A percentile compares a stretch with the other conserved stretches of the same genome.
phyloP scores from a whole-genome alignment of 768 basidiomycete species.

The Pilatotrama ljubarskyi region DNA sequence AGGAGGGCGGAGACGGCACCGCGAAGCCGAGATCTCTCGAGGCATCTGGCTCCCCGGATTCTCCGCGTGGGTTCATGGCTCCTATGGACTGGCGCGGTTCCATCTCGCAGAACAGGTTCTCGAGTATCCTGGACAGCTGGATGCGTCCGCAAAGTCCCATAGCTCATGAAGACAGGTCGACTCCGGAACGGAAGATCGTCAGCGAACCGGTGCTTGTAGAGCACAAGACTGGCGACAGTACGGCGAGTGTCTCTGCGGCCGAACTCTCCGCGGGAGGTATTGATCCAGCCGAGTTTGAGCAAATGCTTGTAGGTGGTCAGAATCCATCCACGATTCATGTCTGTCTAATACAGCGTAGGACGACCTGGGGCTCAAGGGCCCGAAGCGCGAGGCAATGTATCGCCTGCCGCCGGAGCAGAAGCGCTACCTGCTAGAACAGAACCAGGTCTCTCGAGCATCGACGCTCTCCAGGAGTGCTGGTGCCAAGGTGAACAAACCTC shows the following conservation, averaged over 20 bases:
- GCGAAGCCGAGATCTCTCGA: conserved; percentile 50
- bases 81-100: conserved; percentile 54
- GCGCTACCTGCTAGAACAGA: conserved; percentile 62
- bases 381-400: conserved; percentile 62
- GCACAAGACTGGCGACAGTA: conserved; percentile 40
- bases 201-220: conserved; percentile 70
- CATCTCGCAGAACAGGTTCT: conserved; percentile 58
- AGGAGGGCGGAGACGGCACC: conserved; percentile 55
- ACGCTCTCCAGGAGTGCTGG: conserved; percentile 34
- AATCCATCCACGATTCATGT: background rate
- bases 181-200: conserved; percentile 53
- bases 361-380: conserved; percentile 71
- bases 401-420: conserved; percentile 62
- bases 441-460: conserved; percentile 41
- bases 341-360: conserved; percentile 45
- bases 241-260: conserved; percentile 1
- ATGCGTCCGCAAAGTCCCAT: conserved; percentile 45
- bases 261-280: conserved; percentile 28
- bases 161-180: conserved; percentile 36
- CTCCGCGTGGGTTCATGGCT: conserved; percentile 20
- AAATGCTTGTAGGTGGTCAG: conserved; percentile 58
- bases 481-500: conserved; percentile 28
- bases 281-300: conserved; percentile 50
- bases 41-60: conserved; percentile 17
- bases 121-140: conserved; percentile 70